Base-by-base conservation (phyloP, 208 protist species). In the Strigomonas galati region DNA sequence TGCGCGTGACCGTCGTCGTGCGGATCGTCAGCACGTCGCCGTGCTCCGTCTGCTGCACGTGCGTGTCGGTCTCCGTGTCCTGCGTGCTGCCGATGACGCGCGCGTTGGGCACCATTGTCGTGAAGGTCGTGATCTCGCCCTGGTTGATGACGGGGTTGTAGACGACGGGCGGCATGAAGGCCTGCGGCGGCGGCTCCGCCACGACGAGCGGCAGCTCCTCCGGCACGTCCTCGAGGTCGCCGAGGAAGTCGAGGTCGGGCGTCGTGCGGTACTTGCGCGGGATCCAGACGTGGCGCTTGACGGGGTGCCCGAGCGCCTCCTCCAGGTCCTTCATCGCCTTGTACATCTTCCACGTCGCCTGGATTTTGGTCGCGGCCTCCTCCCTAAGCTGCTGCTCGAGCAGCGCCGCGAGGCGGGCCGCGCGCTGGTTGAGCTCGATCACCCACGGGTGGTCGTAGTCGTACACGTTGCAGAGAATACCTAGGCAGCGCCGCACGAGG, bases 381-480 rank as follows among this genome's bases (percentile, higher is more conserved):
- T 81, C 75, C 48, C 71, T 72, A n/a, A 63, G 65, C 70, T 85
- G 73, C 51, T 79, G 56, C 28, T 82, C 81, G 48, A 78, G 74
- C 35, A 69, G 63, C 31, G 28, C 64, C 24, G 78, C 73, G 26
- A 94, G 72, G 27, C 77, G 72, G 65, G 83, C 76, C 1, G 72
- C 73, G 21, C 82, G 88, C 32, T 78, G 69, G 51, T 74, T 72
- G 32, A 94, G 85, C 58, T 89, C 74, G 43, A 92, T 68, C 30
- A 94, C 82, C 79, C 83, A 89, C 52, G 85, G 85, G 53, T 94
- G 85, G 60, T 94, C 88, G 70, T 94, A 92, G 71, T 92, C 88
- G 73, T 85, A 94, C 49, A 88, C 85, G 65, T 78, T 85, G 73
- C 79, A 92, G 19, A 94, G 64, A 63, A 90, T 92, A 54, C 88